Evolutionary conservation across 257 asterid species (phyloP).

Genomic region (Avicennia marina): DNA sequence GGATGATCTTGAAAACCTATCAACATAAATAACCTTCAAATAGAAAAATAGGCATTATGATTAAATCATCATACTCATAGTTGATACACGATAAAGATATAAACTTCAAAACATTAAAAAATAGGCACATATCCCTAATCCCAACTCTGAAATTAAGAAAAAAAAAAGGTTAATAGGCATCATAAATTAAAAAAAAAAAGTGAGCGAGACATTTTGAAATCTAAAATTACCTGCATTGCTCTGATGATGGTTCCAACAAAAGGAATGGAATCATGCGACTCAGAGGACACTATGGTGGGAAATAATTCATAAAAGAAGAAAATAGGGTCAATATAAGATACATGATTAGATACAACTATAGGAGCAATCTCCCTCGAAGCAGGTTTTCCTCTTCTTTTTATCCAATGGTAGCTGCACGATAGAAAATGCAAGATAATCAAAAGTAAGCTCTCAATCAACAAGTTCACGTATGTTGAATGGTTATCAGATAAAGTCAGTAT

Average conservation of each 20-base stretch:
- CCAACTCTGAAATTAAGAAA: too few species aligned
- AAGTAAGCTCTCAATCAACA: conserved; percentile 15
- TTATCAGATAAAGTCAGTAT: not conserved
- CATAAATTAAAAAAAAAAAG: not conserved
- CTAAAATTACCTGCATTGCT: conserved; percentile 86
- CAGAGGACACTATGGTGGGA: conserved; percentile 93
- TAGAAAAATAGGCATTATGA: conserved; percentile 10
- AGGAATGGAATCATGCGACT: conserved; percentile 97
- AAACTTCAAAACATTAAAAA: conserved; percentile 3
- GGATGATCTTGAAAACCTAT: conserved; percentile 84
- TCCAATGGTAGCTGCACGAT: conserved; percentile 90
- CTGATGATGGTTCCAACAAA: conserved; percentile 97
- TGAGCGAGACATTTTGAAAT: not conserved
- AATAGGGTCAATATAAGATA: conserved; percentile 89
- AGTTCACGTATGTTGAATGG: not conserved
- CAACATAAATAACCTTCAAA: conserved; percentile 84
- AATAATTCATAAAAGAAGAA: conserved; percentile 89
- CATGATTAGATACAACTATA: conserved; percentile 87
- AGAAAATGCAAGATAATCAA: conserved; percentile 11
- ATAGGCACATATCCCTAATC: too few species aligned
- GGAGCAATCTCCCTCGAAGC: conserved; percentile 96
- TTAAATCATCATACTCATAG: conserved; percentile 8
- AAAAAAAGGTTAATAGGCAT: not conserved
- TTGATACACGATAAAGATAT: not conserved
- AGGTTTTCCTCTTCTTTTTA: conserved; percentile 86